Base-by-base conservation (phyloP, 345 rosid species). In the Schrenkiella parvula region DNA sequence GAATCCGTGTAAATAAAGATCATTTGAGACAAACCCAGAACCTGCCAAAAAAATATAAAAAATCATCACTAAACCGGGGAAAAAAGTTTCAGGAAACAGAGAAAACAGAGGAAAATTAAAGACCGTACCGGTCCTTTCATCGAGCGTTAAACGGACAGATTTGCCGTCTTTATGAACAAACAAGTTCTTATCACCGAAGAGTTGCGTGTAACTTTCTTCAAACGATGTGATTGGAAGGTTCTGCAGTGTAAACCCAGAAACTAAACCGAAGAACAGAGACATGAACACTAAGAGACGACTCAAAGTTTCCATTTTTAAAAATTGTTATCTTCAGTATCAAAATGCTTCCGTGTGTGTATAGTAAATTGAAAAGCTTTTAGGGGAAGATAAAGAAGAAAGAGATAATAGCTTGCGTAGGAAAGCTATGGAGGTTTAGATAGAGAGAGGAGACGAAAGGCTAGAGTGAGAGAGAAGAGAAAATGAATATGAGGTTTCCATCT, bases 21-120 rank as follows among this genome's bases (percentile, higher is more conserved):
- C 99, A 38, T 95, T 92, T 51, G 99, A 95, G 46, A 80, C 93
- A 82, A 95, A 95, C 64, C 99, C 99, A 83, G 98, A 91, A 74
- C 98, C 99, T 95, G 97, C 31, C 66, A 48, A 22, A 50, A 34
- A 14, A 10, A 34, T 64, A 55, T 22, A 23, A 43, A 15, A 32
- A 62, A 17, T 19, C 31, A 39, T 60, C 38, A 43, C 18, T 60
- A 38, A 68, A 67, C 71, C 52, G 50, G 17, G 18, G 25, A 17
- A 55, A 13, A 32, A 10, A 38, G 0, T 2, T 52, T 1, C 47
- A 25, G 4, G 32, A 58, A 43, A 2, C 50, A n/a, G 15, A 43
- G 13, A 71, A 35, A 19, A 47, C 66, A 64, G 10, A 55, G 44
- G 60, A 47, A 13, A 0, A 47, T 0, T 41, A 29, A 3, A 62